Evolutionary conservation across 2,329 filamentous ascomycete genomes (phyloP).

Genomic region (Leptoxyphium fumago): DNA sequence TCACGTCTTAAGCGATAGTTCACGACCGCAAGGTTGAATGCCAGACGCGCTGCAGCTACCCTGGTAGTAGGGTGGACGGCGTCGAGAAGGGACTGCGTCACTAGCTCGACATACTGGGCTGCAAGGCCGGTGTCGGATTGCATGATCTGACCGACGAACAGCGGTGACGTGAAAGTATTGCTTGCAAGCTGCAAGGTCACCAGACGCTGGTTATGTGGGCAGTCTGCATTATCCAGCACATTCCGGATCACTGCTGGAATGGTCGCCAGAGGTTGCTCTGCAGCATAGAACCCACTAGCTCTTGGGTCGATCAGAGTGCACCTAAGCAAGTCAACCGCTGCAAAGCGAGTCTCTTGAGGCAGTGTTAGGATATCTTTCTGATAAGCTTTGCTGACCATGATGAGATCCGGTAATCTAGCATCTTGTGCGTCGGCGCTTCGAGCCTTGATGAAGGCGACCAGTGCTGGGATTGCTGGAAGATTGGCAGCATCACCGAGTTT

Average conservation of each 20-base stretch:
- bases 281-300: conserved; percentile 67
- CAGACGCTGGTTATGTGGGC: conserved; percentile 69
- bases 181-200: conserved; percentile 72
- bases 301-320: conserved; percentile 63
- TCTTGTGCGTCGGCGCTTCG: conserved; percentile 47
- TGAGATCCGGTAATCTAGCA: conserved; percentile 56
- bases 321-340: conserved; percentile 72
- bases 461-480: conserved; percentile 43
- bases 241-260: conserved; percentile 46
- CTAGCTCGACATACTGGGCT: conserved; percentile 50
- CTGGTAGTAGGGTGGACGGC: conserved; percentile 58
- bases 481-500: conserved; percentile 58
- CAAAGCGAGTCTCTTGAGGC: conserved; percentile 54
- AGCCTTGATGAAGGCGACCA: conserved; percentile 57
- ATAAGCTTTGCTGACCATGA: conserved; percentile 38
- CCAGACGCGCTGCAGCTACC: conserved; percentile 66
- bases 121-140: conserved; percentile 23
- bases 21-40: conserved; percentile 65
- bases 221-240: conserved; percentile 40
- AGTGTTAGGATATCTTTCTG: conserved; percentile 26
- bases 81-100: conserved; percentile 68
- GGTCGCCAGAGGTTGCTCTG: conserved; percentile 50
- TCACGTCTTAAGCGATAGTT: conserved; percentile 52
- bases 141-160: conserved; percentile 43
- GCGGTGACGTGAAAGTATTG: conserved; percentile 65